Base-by-base conservation (phyloP, 805 yeast genomes). In the Pichia nakasei region DNA sequence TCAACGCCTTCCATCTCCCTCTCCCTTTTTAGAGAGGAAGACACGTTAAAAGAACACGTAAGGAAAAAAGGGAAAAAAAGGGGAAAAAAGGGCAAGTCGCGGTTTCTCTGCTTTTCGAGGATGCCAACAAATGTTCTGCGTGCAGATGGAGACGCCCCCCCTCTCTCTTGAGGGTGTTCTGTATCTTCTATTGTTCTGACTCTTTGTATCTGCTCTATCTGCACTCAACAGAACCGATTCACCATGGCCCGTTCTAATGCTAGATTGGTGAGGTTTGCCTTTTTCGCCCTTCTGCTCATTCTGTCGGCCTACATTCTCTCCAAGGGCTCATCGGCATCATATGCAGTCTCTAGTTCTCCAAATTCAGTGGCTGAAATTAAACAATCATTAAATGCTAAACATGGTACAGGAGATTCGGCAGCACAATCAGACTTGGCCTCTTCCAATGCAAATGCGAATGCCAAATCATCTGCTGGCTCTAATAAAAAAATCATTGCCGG, bases 261-360 rank as follows among this genome's bases (percentile, higher is more conserved):
- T 48, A 65, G 78, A 46, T 53, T 72, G 45, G 58, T 71, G 22
- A 60, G 78, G 51, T 72, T 72, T 48, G 75, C 67, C 24, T 63
- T 72, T 40, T 71, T 72, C 52, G 75, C 75, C 29, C 52, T 64
- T 6, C 67, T 69, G 35, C 59, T 72, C 50, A 59, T 72, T 35
- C 58, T 69, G 35, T 71, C 75, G 52, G 76, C 75, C 12, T 72
- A 61, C 52, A 68, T 72, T 37, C 63, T 72, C 35, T 64, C 76
- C 17, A 66, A 66, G 50, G 76, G 76, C n/a, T 64, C 73, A 5
- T 57, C 68, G 6, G 44, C 66, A 6, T 52, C 62, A 6, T 64
- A 63, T 41, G 38, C 54, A 9, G 44, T 51, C 1, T 38, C 35
- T 9, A 42, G 17, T 18, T 19, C 22, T 8, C 41, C 32, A 9